These are phyloP conservation scores for Delitschia confertaspora DNA, from an alignment of 495 filamentous ascomycete species.

Conservation along the genomic window DNA sequence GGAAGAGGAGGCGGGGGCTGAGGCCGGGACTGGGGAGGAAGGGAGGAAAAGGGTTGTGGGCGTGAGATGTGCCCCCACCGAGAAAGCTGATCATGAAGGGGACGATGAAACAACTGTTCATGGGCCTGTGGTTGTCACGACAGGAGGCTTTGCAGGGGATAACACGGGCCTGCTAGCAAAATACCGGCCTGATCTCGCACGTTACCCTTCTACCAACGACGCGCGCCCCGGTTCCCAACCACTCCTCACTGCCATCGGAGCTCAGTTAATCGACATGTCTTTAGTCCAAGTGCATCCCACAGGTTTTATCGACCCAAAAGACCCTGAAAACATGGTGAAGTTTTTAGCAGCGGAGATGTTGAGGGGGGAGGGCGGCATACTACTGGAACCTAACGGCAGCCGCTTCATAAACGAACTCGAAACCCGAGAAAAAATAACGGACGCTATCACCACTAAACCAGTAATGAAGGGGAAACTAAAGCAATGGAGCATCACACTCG, in stretches of 20 bases:
- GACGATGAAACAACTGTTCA: constrained; percentile 29
- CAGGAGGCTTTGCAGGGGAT: constrained; percentile 53
- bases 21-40: no score
- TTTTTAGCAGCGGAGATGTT: constrained; percentile 55
- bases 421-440: constrained; percentile 45
- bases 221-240: constrained; percentile 42
- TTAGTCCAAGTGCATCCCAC: constrained; percentile 57
- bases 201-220: constrained; percentile 53
- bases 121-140: constrained; percentile 49
- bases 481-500: constrained; percentile 48
- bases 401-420: constrained; percentile 52
- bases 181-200: constrained; percentile 48
- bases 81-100: constrained; percentile 24
- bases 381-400: constrained; percentile 38
- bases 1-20: no score
- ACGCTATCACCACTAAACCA: constrained; percentile 38
- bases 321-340: constrained; percentile 37
- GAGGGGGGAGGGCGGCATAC: constrained; percentile 50
- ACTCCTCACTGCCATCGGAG: constrained; percentile 41
- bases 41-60: constrained; percentile 18
- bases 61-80: no score
- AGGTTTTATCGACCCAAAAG: constrained; percentile 59
- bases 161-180: constrained; percentile 43
- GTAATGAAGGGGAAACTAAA: constrained; percentile 19
- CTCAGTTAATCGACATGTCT: constrained; percentile 50